Conservation (phyloP, 345 rosid genomes). For the Microthlaspi erraticum region DNA sequence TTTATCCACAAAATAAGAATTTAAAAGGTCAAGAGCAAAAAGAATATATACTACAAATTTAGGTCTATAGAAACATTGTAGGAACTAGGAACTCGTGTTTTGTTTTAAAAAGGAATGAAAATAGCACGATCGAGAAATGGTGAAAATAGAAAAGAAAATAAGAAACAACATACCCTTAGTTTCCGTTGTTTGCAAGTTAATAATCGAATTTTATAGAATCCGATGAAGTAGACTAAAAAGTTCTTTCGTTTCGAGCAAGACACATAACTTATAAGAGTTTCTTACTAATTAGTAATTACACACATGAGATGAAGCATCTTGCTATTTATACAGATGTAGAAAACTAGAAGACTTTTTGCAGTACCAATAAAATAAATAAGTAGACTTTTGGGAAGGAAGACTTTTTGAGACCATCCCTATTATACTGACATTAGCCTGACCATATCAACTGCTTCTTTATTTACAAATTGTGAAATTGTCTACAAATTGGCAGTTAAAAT, state of each 20-base stretch:
- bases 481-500: neutral
- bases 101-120: neutral
- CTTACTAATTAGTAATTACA: neutral
- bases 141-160: neutral
- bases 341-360: constrained; percentile 7
- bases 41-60: neutral
- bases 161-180: neutral
- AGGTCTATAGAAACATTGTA: neutral
- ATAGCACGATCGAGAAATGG: neutral
- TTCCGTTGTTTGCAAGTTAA: neutral
- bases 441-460: constrained; percentile 1
- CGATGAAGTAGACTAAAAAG: neutral
- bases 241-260: neutral
- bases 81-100: neutral
- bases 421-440: constrained; percentile 15
- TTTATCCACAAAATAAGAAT: no score
- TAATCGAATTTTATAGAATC: neutral
- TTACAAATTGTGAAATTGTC: constrained; percentile 14
- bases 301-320: neutral
- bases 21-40: neutral
- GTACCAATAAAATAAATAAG: no score
- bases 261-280: no score
- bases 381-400: neutral
- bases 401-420: no score
- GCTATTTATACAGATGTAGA: constrained; percentile 3